Base-by-base conservation (phyloP, 2,329 filamentous ascomycete genomes). In the Cadophora luteo-olivacea region DNA sequence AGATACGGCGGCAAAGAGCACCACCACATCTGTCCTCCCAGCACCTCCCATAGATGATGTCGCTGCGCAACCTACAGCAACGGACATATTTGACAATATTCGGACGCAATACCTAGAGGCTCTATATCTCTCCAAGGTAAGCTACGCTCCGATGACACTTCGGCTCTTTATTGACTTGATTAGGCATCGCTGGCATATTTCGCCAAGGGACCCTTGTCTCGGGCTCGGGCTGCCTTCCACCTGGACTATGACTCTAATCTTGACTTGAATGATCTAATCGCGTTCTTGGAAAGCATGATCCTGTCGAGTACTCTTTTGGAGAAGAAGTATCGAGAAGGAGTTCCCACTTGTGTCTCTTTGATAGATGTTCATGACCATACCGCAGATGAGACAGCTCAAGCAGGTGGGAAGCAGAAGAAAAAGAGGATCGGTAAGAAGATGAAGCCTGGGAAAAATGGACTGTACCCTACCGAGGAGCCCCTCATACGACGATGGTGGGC, bases 131-230 rank as follows among this genome's bases (percentile, higher is more conserved):
- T 88, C 90, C 67, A 85, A 87, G 83, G 87, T 87, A 78, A 16
- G 82, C 74, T 25, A 41, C 12, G 19, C 52, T 61, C n/a, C 70
- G 6, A 68, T 78, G 19, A 72, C 77, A 2, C 75, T 77, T 29
- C 76, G 80, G 58, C 52, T 81, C 80, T 68, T 36, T 38, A 73
- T 85, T 70, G 84, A 86, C 77, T 73, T 81, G 12, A 81, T 78
- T 9, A 92, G 85, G 92, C 91, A 41, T 93, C 92, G 3, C 81
- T 95, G 67, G 92, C 92, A 68, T 96, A 94, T 79, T 94, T 95
- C 79, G 90, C 90, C 24, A 96, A 96, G 81, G 92, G 92, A 0
- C 91, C 92, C 1, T 81, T 96, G 24, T 92, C 92, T 55, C 86
- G 92, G 73, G 90, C 91, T 57, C 87, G 92, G 68, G 91, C 90